A percentile compares a stretch with the other conserved stretches of the same genome.
Evolutionary conservation across 2,329 filamentous ascomycete species (phyloP).

Genomic region (Chrysoporthe deuterocubensis): DNA sequence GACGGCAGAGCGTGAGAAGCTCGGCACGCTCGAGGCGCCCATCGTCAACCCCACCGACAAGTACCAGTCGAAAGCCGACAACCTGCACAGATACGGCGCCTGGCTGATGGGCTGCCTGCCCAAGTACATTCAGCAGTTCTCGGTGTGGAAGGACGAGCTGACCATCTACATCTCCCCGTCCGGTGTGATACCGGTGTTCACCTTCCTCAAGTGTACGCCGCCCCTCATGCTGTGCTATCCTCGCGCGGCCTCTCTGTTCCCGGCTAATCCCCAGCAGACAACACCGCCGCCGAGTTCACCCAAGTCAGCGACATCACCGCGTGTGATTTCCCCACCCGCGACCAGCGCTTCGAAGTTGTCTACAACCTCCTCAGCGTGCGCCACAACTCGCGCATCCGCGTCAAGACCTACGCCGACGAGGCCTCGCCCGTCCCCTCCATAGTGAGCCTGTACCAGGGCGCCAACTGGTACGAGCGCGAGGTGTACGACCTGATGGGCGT

Average conservation of each 20-base stretch:
- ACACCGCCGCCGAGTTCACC: conserved; percentile 96
- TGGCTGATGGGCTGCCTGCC: conserved; percentile 96
- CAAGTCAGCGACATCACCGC: conserved; percentile 91
- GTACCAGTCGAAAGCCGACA: conserved; percentile 83
- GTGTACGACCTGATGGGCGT: conserved; percentile 98
- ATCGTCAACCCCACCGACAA: conserved; percentile 93
- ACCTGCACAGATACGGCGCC: conserved; percentile 91
- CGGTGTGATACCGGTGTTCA: conserved; percentile 88
- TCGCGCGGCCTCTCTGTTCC: conserved; percentile 10
- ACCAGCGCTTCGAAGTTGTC: conserved; percentile 95
- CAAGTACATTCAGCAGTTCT: conserved; percentile 99
- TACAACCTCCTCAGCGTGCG: conserved; percentile 97
- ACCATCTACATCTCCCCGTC: conserved; percentile 89
- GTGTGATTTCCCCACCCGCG: conserved; percentile 92
- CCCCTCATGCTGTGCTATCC: neutral
- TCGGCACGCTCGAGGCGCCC: conserved; percentile 72
- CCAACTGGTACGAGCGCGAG: conserved; percentile 98
- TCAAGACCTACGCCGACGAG: conserved; percentile 99
- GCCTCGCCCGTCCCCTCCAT: conserved; percentile 90
- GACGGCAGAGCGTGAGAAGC: conserved; percentile 60
- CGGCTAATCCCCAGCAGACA: conserved; percentile 54
- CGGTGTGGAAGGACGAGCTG: conserved; percentile 99
- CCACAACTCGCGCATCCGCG: conserved; percentile 93
- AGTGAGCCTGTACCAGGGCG: conserved; percentile 85
- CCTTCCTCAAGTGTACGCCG: conserved; percentile 78